Conservation (phyloP, 495 filamentous ascomycete species). For the Penicillium malachiteum region DNA sequence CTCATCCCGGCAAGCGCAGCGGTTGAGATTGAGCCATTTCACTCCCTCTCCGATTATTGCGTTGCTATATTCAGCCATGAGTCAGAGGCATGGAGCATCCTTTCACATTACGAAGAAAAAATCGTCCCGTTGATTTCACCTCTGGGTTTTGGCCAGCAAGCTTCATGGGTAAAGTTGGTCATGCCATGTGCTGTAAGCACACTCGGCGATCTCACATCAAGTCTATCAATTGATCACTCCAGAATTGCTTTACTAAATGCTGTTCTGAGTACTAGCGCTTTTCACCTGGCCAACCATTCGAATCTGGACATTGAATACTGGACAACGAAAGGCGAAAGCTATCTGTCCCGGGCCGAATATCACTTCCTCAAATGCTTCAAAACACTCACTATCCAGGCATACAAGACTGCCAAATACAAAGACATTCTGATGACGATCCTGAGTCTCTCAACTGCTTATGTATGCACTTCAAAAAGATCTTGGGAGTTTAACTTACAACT, state of each 20-base stretch:
- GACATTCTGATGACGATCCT: slow-evolving; percentile 21
- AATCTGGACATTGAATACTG: background rate
- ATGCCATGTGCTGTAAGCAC: slow-evolving; percentile 19
- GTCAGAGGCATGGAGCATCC: slow-evolving; percentile 15
- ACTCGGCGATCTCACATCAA: slow-evolving; percentile 14
- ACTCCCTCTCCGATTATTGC: background rate
- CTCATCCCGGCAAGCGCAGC: background rate
- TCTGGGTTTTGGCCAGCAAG: slow-evolving; percentile 15
- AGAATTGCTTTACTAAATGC: slow-evolving; percentile 19
- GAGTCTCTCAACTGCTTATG: slow-evolving; percentile 23
- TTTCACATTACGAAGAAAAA: slow-evolving; percentile 22
- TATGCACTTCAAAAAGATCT: background rate
- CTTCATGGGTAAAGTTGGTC: slow-evolving; percentile 14
- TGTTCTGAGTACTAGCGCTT: slow-evolving; percentile 17
- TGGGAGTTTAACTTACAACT: no score
- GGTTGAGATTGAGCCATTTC: background rate
- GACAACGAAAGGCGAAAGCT: slow-evolving; percentile 2
- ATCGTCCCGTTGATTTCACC: slow-evolving; percentile 20
- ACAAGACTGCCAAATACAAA: slow-evolving; percentile 22
- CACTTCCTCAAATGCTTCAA: slow-evolving; percentile 16
- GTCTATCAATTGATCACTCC: slow-evolving; percentile 2
- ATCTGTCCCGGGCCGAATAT: slow-evolving; percentile 9
- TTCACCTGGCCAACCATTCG: slow-evolving; percentile 14
- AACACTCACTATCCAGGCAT: background rate
- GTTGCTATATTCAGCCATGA: background rate